Evolutionary conservation across 352 stramenopile genomes (phyloP).

Genomic region (Globisporangium nunn): DNA sequence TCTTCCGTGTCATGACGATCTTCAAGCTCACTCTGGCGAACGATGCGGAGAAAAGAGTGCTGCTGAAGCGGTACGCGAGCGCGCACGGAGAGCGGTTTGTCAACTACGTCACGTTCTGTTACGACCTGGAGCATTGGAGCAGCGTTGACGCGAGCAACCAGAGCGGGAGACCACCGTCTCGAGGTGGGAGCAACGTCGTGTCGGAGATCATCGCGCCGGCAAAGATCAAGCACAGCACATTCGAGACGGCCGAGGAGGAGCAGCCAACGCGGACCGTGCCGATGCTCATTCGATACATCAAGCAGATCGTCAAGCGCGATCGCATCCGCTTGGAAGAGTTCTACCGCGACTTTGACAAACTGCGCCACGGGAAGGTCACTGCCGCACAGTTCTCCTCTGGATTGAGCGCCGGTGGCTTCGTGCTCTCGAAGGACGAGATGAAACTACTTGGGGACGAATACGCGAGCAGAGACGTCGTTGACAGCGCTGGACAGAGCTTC

Average conservation of each 20-base stretch:
- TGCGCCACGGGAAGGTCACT: slow-evolving; percentile 75
- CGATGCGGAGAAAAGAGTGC: slow-evolving; percentile 37
- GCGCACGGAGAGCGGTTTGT: slow-evolving; percentile 65
- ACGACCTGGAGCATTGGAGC: slow-evolving; percentile 58
- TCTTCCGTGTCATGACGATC: slow-evolving; percentile 74
- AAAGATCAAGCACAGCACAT: slow-evolving; percentile 28
- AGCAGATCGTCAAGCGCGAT: slow-evolving; percentile 74
- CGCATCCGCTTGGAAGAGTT: slow-evolving; percentile 78
- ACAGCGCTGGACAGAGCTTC: slow-evolving; percentile 50
- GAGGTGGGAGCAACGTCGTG: slow-evolving; percentile 21
- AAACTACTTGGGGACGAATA: slow-evolving; percentile 48
- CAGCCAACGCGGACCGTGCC: slow-evolving; percentile 37
- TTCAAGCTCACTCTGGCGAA: slow-evolving; percentile 57
- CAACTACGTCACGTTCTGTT: slow-evolving; percentile 84
- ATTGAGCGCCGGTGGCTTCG: slow-evolving; percentile 43
- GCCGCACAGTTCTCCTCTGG: slow-evolving; percentile 54
- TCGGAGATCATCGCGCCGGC: slow-evolving; percentile 57
- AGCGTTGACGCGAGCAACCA: slow-evolving; percentile 21
- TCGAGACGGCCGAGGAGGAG: slow-evolving; percentile 26
- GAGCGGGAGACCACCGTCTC: slow-evolving; percentile 29
- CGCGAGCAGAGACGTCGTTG: slow-evolving; percentile 34
- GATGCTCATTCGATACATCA: slow-evolving; percentile 77
- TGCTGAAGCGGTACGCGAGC: slow-evolving; percentile 72
- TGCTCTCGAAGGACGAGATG: slow-evolving; percentile 55
- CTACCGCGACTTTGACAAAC: slow-evolving; percentile 80